These are phyloP conservation scores for Russula earlei DNA, from an alignment of 768 basidiomycete species.

Conservation along the genomic window DNA sequence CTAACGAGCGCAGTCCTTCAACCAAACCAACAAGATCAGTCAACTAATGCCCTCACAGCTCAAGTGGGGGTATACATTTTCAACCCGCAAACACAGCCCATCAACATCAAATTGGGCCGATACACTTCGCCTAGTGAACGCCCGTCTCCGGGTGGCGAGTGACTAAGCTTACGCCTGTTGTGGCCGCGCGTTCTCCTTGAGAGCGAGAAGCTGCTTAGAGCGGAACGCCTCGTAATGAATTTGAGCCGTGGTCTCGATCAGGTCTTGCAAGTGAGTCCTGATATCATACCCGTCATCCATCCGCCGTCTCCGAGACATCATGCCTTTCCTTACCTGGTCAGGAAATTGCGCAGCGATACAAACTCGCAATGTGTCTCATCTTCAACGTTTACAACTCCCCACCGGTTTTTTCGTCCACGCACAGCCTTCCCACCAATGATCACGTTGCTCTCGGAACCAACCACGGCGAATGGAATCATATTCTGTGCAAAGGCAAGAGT, in stretches of 20 bases:
- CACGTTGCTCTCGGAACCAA: conserved; percentile 94
- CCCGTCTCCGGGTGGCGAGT: too few relatives aligned
- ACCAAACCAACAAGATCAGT: too few relatives aligned
- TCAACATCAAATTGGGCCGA: neutral
- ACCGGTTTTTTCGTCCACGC: conserved; percentile 92
- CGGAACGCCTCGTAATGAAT: conserved; percentile 99
- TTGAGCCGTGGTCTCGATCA: conserved; percentile 98
- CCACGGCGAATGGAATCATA: conserved; percentile 94
- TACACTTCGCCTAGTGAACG: neutral
- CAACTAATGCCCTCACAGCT: too few relatives aligned
- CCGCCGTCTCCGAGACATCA: neutral
- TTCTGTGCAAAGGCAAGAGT: conserved; percentile 40
- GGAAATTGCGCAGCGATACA: conserved; percentile 92
- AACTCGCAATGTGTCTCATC: conserved; percentile 98
- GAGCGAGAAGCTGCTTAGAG: conserved; percentile 91
- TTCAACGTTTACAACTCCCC: conserved; percentile 98
- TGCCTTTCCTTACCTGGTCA: conserved; percentile 55
- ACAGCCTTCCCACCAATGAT: conserved; percentile 94
- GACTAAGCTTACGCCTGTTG: conserved; percentile 13
- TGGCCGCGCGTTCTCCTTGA: conserved; percentile 58
- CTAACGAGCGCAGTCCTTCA: too few relatives aligned
- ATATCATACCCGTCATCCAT: neutral
- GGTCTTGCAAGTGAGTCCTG: conserved; percentile 93
- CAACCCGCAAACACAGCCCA: too few relatives aligned
- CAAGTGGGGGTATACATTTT: too few relatives aligned